These are phyloP conservation scores for Salix suchowensis DNA, from an alignment of 345 rosid species.

Conservation along the genomic window DNA sequence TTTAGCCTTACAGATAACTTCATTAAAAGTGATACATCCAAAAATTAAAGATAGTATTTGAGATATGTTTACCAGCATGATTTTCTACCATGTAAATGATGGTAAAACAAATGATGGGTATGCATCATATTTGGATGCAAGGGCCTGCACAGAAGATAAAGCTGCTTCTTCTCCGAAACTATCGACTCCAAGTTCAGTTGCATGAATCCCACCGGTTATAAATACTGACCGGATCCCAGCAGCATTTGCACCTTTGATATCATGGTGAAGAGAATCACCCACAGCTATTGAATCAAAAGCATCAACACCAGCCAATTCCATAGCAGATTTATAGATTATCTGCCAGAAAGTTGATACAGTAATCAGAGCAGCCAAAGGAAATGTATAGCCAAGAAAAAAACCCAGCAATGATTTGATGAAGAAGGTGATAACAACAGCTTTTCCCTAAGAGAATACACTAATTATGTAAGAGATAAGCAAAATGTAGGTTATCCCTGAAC, in stretches of 20 bases:
- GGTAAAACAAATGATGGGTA: constrained; percentile 63
- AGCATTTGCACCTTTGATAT: constrained; percentile 80
- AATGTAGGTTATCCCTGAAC: too few species aligned
- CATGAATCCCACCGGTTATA: constrained; percentile 73
- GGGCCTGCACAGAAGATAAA: constrained; percentile 46
- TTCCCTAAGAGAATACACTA: too few species aligned
- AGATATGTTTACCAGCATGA: constrained; percentile 6
- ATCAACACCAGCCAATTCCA: constrained; percentile 60
- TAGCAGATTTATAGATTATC: constrained; percentile 79
- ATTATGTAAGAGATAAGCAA: too few species aligned
- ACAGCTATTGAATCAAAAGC: constrained; percentile 62
- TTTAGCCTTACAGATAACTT: too few species aligned
- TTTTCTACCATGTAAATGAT: constrained; percentile 61
- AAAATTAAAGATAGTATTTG: too few species aligned
- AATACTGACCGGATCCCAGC: constrained; percentile 71
- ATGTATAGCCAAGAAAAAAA: neutral
- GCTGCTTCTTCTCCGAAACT: constrained; percentile 59
- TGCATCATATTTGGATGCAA: constrained; percentile 59
- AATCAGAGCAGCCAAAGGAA: neutral
- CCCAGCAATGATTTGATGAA: neutral
- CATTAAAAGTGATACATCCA: too few species aligned
- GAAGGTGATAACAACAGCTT: neutral
- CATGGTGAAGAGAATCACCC: constrained; percentile 92
- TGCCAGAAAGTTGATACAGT: constrained; percentile 14
- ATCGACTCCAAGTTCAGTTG: constrained; percentile 67